Evolutionary conservation across 2,329 filamentous ascomycete genomes (phyloP), one percentile per base, ranked within the genome.

Genomic region (Teratosphaeriaceae sp.): DNA sequence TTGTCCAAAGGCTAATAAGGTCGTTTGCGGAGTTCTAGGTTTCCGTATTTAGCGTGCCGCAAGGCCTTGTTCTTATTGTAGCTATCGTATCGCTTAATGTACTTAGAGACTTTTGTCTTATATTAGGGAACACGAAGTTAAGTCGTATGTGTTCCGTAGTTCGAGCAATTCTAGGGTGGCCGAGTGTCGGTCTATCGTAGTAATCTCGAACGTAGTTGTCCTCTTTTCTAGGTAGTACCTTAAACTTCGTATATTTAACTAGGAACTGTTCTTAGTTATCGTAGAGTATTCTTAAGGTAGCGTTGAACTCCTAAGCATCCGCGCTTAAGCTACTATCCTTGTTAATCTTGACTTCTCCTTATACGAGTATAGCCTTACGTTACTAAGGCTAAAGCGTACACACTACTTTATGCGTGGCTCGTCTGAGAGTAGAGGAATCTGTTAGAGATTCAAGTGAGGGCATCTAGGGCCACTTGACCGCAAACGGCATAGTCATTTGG

Each of bases 1-100:
- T 47, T 18, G 31, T 52, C 41, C 48, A 40, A 51, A 41, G 36
- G 45, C 26, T 45, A 16, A 11, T 6, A 18, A 22, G 27, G 47
- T 40, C 26, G 44, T 33, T 22, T 40, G 15, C 26, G 18, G 26
- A 33, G 16, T 15, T 33, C 29, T 7, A 33, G 45, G 45, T 33
- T 49, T 24, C 6, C 44, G 30, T 24, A 46, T 23, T 40, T 44
- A 16, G 29, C 44, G 47, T 21, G 39, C 38, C 44, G 46, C n/a
- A 44, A 42, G 8, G 33, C 13, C 21, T 47, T 11, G 24, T 29
- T 29, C 19, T 33, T 33, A 16, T 13, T 23, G 43, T 42, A 37
- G 20, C 9, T 22, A 18, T 37, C 20, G 20, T 15, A 37, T 37
- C 20, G 20, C 21, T 22, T 37, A 21, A 37, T 15, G 34, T 37